Percentiles rank a stretch among this genome's conserved stretches.
Evolutionary conservation across 257 asterid species (phyloP).

Genomic region (Capsicum pubescens): DNA sequence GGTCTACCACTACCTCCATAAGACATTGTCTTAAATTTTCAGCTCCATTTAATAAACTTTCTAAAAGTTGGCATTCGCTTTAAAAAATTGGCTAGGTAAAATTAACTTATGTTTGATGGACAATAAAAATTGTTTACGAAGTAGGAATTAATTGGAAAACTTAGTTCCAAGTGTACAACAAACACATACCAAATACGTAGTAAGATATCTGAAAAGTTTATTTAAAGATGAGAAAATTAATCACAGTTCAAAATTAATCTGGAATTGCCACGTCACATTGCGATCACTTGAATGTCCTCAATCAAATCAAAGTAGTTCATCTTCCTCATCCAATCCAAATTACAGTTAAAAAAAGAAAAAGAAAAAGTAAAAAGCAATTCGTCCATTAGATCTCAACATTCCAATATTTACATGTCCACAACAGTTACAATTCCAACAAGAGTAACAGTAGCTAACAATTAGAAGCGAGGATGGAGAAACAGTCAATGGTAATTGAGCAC

Average conservation of each 20-base stretch:
- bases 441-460: conserved; percentile 13
- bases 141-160: too few relatives aligned
- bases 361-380: not conserved
- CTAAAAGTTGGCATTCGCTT: not conserved
- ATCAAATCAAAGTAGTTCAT: not conserved
- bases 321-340: conserved; percentile 15
- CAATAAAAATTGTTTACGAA: too few relatives aligned
- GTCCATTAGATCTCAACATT: not conserved
- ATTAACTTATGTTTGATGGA: too few relatives aligned
- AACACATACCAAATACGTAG: too few relatives aligned
- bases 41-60: not conserved
- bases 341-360: not conserved
- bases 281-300: not conserved
- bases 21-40: not conserved
- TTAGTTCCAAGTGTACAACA: too few relatives aligned
- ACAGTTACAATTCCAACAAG: not conserved
- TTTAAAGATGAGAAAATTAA: too few relatives aligned
- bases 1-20: too few relatives aligned
- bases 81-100: too few relatives aligned
- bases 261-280: not conserved
- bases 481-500: conserved; percentile 56
- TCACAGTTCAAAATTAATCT: not conserved
- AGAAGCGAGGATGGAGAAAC: conserved; percentile 27
- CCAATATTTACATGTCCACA: too few relatives aligned
- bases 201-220: too few relatives aligned